Conservation (phyloP, 129 eudicot genomes). For the Daucus carota region DNA sequence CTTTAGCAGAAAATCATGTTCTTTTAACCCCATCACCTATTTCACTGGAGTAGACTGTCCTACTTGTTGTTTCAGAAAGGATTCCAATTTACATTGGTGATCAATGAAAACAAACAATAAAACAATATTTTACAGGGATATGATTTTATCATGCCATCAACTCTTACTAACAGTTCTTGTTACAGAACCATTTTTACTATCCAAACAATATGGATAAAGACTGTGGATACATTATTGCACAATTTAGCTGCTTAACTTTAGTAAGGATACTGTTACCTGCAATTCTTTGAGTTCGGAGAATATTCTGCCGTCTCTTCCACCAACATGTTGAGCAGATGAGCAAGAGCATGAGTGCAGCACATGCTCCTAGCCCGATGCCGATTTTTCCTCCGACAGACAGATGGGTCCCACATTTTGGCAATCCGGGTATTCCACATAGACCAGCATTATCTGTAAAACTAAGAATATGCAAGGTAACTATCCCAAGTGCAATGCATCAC, state of each 20-base stretch:
- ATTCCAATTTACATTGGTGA: not conserved
- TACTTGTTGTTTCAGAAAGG: not conserved
- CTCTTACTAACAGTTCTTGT: not conserved
- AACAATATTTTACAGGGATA: not conserved
- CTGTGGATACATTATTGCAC: not conserved
- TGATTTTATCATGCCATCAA: not conserved
- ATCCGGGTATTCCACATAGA: constrained; percentile 92
- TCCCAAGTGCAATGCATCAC: constrained; percentile 3
- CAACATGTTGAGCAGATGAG: constrained; percentile 67
- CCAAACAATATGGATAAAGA: not conserved
- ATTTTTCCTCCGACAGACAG: constrained; percentile 72
- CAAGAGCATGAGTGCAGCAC: constrained; percentile 40
- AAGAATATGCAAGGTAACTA: constrained; percentile 22
- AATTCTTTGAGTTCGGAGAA: constrained; percentile 75
- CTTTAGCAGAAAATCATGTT: not conserved
- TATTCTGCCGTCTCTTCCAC: constrained; percentile 97
- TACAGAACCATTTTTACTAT: not conserved
- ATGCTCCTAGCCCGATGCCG: constrained; percentile 62
- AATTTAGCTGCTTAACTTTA: not conserved
- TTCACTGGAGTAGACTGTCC: not conserved
- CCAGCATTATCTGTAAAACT: constrained; percentile 91
- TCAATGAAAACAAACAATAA: too few relatives aligned
- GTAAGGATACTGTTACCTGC: constrained; percentile 51
- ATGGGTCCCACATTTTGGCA: constrained; percentile 71
- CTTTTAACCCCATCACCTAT: not conserved